A percentile compares a stretch with the other conserved stretches of the same genome.
These are phyloP conservation scores for Scheffersomyces segobiensis DNA, from an alignment of 1,139 yeast genomes.

Conservation along the genomic window DNA sequence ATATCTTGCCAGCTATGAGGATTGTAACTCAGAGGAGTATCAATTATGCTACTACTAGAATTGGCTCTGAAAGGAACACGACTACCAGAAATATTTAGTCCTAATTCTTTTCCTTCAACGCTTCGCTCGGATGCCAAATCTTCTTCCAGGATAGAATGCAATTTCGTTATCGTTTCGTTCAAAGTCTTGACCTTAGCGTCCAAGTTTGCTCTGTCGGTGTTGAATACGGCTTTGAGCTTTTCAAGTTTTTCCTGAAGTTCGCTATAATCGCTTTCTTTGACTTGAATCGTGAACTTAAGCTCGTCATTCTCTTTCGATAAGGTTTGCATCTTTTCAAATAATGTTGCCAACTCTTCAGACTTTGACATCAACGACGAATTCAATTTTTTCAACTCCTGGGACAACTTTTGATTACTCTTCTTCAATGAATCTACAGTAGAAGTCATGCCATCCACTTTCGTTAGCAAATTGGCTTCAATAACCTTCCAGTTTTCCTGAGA, in stretches of 20 bases:
- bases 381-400: constrained; percentile 29
- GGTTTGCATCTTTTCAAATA: constrained; percentile 14
- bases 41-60: neutral
- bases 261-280: constrained; percentile 24
- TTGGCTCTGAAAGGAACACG: neutral
- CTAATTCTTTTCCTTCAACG: neutral
- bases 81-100: neutral
- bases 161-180: constrained; percentile 15
- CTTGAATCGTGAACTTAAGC: constrained; percentile 18
- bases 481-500: constrained; percentile 69
- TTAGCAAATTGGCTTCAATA: constrained; percentile 54
- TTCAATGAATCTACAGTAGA: constrained; percentile 35
- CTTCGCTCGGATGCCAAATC: constrained; percentile 1
- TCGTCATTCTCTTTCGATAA: constrained; percentile 19
- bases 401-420: constrained; percentile 29
- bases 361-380: constrained; percentile 21
- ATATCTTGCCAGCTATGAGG: constrained; percentile 19
- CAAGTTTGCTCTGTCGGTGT: constrained; percentile 30
- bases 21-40: neutral
- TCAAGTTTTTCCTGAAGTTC: constrained; percentile 34
- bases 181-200: constrained; percentile 27
- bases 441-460: constrained; percentile 48
- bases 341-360: constrained; percentile 21
- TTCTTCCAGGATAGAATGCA: neutral
- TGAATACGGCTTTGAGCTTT: constrained; percentile 29